Conservation (phyloP, 257 asterid species). For the Hygrophila difformis region DNA sequence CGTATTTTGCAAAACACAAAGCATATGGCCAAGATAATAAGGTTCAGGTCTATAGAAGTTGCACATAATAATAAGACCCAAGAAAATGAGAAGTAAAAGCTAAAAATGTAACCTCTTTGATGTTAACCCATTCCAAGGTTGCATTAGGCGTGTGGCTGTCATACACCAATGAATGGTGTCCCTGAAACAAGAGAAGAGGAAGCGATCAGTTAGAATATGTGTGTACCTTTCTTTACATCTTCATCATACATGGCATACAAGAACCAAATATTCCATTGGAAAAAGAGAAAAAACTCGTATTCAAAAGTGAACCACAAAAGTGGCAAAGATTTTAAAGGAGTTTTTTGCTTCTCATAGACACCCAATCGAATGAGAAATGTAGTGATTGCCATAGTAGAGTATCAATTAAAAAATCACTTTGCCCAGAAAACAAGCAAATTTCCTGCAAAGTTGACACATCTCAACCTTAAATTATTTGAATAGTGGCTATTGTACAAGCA, state of each 20-base stretch:
- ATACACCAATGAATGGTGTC: slow-evolving; percentile 85
- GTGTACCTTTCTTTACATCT: neutral
- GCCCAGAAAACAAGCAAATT: too few species aligned
- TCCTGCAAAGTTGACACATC: too few species aligned
- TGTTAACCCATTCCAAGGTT: slow-evolving; percentile 78
- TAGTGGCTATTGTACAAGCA: too few species aligned
- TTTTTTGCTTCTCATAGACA: neutral
- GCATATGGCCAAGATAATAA: too few species aligned
- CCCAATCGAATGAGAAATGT: too few species aligned
- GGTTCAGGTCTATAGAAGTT: too few species aligned
- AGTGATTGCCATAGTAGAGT: too few species aligned
- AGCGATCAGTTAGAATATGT: slow-evolving; percentile 7
- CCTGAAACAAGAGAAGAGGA: slow-evolving; percentile 37
- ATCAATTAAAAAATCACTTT: too few species aligned
- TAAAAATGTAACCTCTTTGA: slow-evolving; percentile 58
- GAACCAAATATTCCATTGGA: neutral
- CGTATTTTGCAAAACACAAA: too few species aligned
- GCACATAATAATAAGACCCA: too few species aligned
- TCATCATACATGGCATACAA: neutral
- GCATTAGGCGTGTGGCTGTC: slow-evolving; percentile 63
- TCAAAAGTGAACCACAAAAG: neutral
- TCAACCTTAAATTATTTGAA: too few species aligned
- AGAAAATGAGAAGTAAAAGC: neutral
- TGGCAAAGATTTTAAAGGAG: neutral
- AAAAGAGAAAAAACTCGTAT: neutral